Conservation (phyloP, 805 yeast genomes). For the Sugiyamaella lignohabitans region DNA sequence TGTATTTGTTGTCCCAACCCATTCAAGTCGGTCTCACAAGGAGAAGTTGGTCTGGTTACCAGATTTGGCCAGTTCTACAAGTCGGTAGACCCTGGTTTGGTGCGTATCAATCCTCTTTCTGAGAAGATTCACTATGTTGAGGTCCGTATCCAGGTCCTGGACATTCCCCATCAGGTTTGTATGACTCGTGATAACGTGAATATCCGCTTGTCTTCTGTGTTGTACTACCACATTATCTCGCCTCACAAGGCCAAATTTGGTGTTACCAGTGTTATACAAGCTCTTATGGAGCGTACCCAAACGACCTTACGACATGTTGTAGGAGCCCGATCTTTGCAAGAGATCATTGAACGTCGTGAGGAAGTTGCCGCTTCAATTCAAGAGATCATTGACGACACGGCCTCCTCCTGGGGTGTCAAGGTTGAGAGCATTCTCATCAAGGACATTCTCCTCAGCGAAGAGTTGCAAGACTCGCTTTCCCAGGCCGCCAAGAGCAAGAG, state of each 20-base stretch:
- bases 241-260: conserved; percentile 62
- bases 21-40: conserved; percentile 54
- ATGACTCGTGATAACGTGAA: conserved; percentile 66
- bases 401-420: conserved; percentile 63
- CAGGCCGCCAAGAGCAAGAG: conserved; percentile 72
- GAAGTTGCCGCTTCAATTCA: conserved; percentile 62
- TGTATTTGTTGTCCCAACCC: conserved; percentile 54
- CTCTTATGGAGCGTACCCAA: conserved; percentile 61
- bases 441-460: conserved; percentile 50
- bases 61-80: conserved; percentile 59
- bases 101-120: conserved; percentile 57
- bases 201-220: conserved; percentile 56
- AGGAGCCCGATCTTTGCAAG: conserved; percentile 60
- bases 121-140: conserved; percentile 48
- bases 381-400: conserved; percentile 54
- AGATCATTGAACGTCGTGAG: conserved; percentile 65
- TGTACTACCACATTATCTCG: conserved; percentile 59
- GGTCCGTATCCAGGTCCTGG: conserved; percentile 53
- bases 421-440: conserved; percentile 63
- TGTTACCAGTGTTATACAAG: conserved; percentile 46
- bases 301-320: conserved; percentile 68
- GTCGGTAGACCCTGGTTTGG: conserved; percentile 63
- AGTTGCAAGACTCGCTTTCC: conserved; percentile 54
- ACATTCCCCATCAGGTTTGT: conserved; percentile 61
- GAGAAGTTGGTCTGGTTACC: conserved; percentile 62